Conservation (phyloP, 2,329 filamentous ascomycete species). For the Botrytis sinoallii region DNA sequence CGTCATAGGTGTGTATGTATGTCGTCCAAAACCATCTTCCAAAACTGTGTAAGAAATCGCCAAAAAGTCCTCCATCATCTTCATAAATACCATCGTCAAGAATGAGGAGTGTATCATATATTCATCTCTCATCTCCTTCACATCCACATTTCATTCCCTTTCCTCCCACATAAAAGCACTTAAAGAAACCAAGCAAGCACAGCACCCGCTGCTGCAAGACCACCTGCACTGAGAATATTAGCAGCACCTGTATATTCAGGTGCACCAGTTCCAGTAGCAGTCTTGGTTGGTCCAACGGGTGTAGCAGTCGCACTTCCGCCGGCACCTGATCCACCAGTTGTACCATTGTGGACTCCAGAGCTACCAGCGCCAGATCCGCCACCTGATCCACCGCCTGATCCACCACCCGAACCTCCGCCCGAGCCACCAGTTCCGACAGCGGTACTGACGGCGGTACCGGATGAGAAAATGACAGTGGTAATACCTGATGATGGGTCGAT, state of each 20-base stretch:
- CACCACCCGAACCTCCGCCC: not conserved
- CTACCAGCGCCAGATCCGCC: conserved; percentile 1
- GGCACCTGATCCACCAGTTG: not conserved
- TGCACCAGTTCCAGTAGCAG: conserved; percentile 3
- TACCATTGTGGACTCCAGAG: conserved; percentile 6
- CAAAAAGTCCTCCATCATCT: not conserved
- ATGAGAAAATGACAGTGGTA: not conserved
- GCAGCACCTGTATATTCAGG: conserved; percentile 13
- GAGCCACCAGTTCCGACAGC: conserved; percentile 13
- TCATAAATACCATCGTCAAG: conserved; percentile 1
- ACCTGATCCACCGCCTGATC: not conserved
- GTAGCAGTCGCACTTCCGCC: conserved; percentile 18
- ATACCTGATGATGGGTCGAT: not conserved
- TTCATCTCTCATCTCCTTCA: not conserved
- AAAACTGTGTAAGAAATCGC: conserved; percentile 7
- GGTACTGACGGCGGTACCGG: not conserved
- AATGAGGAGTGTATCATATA: not conserved
- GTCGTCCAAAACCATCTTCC: conserved; percentile 2
- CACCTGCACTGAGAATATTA: not conserved
- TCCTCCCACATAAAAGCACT: not conserved
- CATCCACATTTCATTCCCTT: not conserved
- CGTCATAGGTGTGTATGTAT: not conserved
- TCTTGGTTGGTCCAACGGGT: conserved; percentile 22
- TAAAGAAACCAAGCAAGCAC: not conserved
- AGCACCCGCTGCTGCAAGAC: not conserved